Evolutionary conservation across 495 filamentous ascomycete genomes (phyloP).

Genomic region (Annulohypoxylon nitens): DNA sequence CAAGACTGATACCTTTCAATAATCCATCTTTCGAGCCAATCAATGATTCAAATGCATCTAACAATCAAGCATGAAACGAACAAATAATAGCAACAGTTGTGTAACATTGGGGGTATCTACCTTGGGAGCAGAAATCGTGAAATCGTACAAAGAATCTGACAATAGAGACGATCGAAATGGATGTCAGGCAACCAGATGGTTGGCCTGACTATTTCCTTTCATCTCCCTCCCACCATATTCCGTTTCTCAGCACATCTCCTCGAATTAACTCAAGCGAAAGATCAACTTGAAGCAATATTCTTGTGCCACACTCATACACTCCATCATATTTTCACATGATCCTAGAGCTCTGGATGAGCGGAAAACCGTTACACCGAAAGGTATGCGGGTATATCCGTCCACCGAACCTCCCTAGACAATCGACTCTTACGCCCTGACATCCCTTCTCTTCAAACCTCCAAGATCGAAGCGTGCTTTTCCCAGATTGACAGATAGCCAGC

Average conservation of each 20-base stretch:
- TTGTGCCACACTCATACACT: not conserved
- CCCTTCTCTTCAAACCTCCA: too few species aligned
- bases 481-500: too few species aligned
- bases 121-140: not conserved
- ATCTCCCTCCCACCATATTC: not conserved
- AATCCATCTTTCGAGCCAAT: not conserved
- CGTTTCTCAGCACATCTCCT: not conserved
- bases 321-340: not conserved
- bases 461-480: too few species aligned
- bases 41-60: not conserved
- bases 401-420: not conserved
- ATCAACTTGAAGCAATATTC: not conserved
- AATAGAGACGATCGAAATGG: not conserved
- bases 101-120: conserved; percentile 1
- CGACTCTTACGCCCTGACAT: not conserved
- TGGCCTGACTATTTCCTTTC: not conserved
- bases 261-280: conserved; percentile 1
- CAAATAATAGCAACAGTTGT: not conserved
- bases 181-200: not conserved
- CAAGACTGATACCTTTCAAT: not conserved
- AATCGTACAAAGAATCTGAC: conserved; percentile 1
- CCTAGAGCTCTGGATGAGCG: not conserved
- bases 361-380: too few species aligned
- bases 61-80: not conserved
- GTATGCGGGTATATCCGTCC: not conserved